phyloP scores from a whole-genome alignment of 202 grass and related monocot species.

The Cymbopogon flexuosus region DNA sequence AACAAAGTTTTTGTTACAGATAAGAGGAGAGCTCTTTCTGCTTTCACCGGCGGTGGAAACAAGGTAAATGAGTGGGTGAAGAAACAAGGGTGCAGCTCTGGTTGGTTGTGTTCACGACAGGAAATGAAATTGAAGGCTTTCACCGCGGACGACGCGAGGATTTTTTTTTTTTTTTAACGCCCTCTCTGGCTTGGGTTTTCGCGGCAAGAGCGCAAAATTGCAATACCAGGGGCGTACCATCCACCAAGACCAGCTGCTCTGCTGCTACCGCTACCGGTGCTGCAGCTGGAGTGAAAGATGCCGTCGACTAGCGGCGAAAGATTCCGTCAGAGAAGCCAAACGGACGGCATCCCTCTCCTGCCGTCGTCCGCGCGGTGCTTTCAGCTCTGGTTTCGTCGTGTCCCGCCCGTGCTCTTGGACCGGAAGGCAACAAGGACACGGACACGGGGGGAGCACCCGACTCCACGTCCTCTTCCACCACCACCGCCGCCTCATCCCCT shows the following conservation, averaged over 20 bases:
- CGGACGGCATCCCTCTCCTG: not conserved
- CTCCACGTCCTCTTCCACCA: conserved; percentile 10
- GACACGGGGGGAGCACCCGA: not conserved
- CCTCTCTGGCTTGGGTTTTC: not conserved
- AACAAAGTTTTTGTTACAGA: not conserved
- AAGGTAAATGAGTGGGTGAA: not conserved
- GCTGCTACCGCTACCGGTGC: too few species aligned
- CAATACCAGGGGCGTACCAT: too few species aligned
- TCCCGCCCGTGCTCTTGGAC: not conserved
- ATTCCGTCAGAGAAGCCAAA: conserved; percentile 22
- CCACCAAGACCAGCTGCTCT: too few species aligned
- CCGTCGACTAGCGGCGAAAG: not conserved
- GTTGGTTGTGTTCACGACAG: not conserved
- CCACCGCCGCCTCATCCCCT: not conserved
- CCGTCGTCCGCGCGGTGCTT: not conserved
- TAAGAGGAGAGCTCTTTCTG: not conserved
- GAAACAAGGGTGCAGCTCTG: not conserved
- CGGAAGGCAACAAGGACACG: not conserved
- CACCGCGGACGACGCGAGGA: not conserved
- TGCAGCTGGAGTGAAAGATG: not conserved
- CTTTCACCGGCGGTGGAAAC: not conserved
- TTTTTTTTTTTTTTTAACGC: not conserved
- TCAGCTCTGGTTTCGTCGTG: not conserved
- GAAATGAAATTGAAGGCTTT: not conserved
- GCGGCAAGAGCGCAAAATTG: not conserved